A percentile compares a stretch with the other conserved stretches of the same genome.
Evolutionary conservation across 2,329 filamentous ascomycete species (phyloP).

Genomic region (Pezicula radicicola): DNA sequence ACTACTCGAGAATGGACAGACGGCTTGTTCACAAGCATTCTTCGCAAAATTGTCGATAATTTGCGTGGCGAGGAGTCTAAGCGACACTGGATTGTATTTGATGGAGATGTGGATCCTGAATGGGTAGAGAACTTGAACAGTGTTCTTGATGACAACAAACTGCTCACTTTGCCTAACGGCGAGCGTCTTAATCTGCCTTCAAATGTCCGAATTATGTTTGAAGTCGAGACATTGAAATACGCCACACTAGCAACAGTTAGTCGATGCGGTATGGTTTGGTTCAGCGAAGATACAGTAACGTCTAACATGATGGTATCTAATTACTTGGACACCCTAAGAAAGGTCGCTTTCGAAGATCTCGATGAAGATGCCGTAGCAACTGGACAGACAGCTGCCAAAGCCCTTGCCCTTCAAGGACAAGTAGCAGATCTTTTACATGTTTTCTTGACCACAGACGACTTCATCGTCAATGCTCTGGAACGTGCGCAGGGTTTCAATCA

Average conservation of each 20-base stretch:
- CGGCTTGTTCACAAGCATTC: conserved; percentile 93
- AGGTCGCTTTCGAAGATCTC: conserved; percentile 86
- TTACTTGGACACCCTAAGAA: conserved; percentile 81
- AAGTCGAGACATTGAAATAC: conserved; percentile 96
- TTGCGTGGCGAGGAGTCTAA: conserved; percentile 95
- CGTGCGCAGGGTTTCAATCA: conserved; percentile 79
- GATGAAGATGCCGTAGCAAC: conserved; percentile 85
- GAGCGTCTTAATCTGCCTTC: conserved; percentile 91
- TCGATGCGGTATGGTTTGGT: conserved; percentile 99
- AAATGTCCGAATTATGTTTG: conserved; percentile 99
- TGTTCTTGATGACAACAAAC: conserved; percentile 98
- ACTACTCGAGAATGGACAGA: conserved; percentile 99
- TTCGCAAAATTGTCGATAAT: conserved; percentile 98
- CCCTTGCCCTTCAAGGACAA: conserved; percentile 73
- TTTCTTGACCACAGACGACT: conserved; percentile 74
- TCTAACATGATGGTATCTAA: conserved; percentile 89
- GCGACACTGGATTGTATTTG: conserved; percentile 98
- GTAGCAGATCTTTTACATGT: conserved; percentile 76
- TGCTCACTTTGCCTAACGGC: conserved; percentile 94
- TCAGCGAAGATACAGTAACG: conserved; percentile 95
- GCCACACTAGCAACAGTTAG: conserved; percentile 97
- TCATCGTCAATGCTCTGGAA: conserved; percentile 74
- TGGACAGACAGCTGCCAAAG: conserved; percentile 73
- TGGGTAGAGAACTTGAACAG: conserved; percentile 99
- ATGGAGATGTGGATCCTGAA: conserved; percentile 97